Percentiles rank a stretch among this genome's conserved stretches.
Conservation (phyloP, 805 yeast species). For the Kurtzmaniella cleridarum region DNA sequence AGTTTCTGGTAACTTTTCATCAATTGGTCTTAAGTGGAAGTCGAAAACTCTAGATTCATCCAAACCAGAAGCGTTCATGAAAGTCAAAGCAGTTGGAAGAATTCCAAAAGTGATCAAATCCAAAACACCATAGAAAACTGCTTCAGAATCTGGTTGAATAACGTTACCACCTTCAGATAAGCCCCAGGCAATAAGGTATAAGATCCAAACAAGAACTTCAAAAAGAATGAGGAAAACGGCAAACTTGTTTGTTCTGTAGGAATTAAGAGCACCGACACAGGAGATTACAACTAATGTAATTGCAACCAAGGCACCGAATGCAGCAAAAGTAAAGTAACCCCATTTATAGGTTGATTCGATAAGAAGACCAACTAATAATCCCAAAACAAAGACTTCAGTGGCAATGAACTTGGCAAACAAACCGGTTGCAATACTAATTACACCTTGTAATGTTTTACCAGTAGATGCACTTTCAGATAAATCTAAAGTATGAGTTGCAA, state of each 20-base stretch:
- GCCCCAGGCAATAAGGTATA: constrained; percentile 48
- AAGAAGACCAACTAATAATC: constrained; percentile 52
- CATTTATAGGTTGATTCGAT: constrained; percentile 55
- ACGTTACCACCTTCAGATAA: constrained; percentile 60
- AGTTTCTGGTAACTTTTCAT: constrained; percentile 21
- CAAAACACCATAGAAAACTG: constrained; percentile 54
- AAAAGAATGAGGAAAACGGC: constrained; percentile 18
- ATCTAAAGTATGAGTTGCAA: constrained; percentile 25
- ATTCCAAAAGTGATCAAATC: constrained; percentile 43
- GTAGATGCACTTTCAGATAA: constrained; percentile 26
- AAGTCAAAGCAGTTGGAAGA: constrained; percentile 34
- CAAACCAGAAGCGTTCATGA: constrained; percentile 16
- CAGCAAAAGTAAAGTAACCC: constrained; percentile 62
- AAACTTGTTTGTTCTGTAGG: constrained; percentile 7
- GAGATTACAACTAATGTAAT: constrained; percentile 23
- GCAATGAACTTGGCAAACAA: constrained; percentile 38
- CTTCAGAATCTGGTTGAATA: constrained; percentile 53
- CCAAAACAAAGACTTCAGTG: constrained; percentile 46
- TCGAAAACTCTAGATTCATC: constrained; percentile 24
- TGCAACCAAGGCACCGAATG: constrained; percentile 36
- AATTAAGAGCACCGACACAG: constrained; percentile 2
- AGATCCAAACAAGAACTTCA: constrained; percentile 40
- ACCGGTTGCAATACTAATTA: constrained; percentile 28
- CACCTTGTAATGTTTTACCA: constrained; percentile 19
- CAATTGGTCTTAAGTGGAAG: constrained; percentile 7